Percentiles rank a stretch among this genome's conserved stretches.
Evolutionary conservation across 1,284 basidiomycete genomes (phyloP).

Genomic region (Trametes pubescens): DNA sequence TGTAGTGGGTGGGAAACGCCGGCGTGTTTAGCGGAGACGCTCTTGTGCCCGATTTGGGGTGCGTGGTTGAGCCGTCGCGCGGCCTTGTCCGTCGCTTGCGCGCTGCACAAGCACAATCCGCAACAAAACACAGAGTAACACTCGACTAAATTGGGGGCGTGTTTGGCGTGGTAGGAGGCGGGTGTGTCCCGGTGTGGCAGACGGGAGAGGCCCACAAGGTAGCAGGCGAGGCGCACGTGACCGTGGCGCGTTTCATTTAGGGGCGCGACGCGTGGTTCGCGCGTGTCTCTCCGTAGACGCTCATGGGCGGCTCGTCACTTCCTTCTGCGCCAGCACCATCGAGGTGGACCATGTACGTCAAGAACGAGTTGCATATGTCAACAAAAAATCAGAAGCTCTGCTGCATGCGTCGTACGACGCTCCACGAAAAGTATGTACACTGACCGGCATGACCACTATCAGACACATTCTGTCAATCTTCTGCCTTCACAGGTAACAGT

Average conservation of each 20-base stretch:
- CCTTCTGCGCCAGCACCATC: background rate
- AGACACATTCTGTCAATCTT: slow-evolving; percentile 10
- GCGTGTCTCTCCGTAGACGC: slow-evolving; percentile 10
- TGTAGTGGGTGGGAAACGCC: slow-evolving; percentile 22
- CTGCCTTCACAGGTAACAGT: slow-evolving; percentile 15
- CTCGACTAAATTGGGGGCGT: slow-evolving; percentile 1
- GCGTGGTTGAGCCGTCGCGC: background rate
- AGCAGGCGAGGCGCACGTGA: slow-evolving; percentile 23
- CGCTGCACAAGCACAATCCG: background rate
- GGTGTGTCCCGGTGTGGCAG: background rate
- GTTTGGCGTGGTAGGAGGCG: background rate
- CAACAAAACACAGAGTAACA: background rate
- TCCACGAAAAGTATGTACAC: slow-evolving; percentile 7
- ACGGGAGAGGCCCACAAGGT: background rate
- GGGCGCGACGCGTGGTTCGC: slow-evolving; percentile 20
- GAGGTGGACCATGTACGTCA: background rate
- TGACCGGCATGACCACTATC: background rate
- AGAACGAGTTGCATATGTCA: background rate
- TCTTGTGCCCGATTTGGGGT: slow-evolving; percentile 26
- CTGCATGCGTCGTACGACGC: slow-evolving; percentile 14
- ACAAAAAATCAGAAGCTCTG: slow-evolving; percentile 10
- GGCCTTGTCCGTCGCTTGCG: slow-evolving; percentile 6
- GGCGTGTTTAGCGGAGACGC: slow-evolving; percentile 15
- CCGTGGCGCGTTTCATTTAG: slow-evolving; percentile 22
- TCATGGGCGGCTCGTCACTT: background rate